Evolutionary conservation across 805 yeast genomes (phyloP).

Genomic region (Lipomyces spencermartinsiae): DNA sequence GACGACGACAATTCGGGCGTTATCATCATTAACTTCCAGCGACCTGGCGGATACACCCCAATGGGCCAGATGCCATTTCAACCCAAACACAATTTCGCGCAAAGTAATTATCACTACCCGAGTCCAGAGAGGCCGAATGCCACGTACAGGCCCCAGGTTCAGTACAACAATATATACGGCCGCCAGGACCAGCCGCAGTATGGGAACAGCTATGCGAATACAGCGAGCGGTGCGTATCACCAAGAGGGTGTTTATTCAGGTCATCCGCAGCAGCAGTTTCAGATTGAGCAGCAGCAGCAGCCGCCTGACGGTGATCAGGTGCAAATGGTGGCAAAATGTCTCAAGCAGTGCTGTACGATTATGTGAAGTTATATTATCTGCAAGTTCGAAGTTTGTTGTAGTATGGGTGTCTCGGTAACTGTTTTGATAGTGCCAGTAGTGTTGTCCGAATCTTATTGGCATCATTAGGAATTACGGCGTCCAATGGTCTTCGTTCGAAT

Average conservation of each 20-base stretch:
- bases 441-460: no score
- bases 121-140: slow-evolving; percentile 43
- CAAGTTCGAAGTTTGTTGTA: background rate
- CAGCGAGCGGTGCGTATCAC: slow-evolving; percentile 32
- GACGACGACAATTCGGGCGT: slow-evolving; percentile 84
- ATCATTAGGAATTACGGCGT: no score
- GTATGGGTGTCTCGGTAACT: background rate
- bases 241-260: slow-evolving; percentile 32
- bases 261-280: slow-evolving; percentile 39
- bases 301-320: slow-evolving; percentile 31
- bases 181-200: slow-evolving; percentile 21
- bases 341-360: slow-evolving; percentile 35
- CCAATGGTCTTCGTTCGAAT: background rate
- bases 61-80: slow-evolving; percentile 32
- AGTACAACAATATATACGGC: slow-evolving; percentile 1
- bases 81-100: slow-evolving; percentile 48
- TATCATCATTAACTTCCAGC: slow-evolving; percentile 67
- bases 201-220: background rate
- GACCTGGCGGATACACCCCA: slow-evolving; percentile 47
- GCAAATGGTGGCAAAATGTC: slow-evolving; percentile 19
- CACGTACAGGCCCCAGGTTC: slow-evolving; percentile 15
- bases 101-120: slow-evolving; percentile 36
- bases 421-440: background rate
- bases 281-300: slow-evolving; percentile 38
- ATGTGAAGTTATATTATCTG: slow-evolving; percentile 18